Evolutionary conservation across 345 rosid species (phyloP).

Genomic region (Populus euphratica): DNA sequence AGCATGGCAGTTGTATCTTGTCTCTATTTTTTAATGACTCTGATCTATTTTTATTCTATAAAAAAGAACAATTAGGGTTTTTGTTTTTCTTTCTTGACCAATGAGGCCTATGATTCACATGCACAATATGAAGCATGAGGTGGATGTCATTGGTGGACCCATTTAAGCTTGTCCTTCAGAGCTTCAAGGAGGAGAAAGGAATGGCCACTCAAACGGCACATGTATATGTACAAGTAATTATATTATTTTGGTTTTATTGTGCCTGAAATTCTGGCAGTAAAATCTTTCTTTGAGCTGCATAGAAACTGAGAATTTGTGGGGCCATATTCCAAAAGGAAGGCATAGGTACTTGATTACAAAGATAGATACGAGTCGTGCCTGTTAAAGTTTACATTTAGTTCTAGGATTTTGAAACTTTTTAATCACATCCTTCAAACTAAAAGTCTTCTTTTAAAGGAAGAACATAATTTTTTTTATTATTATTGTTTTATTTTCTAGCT

Average conservation of each 20-base stretch:
- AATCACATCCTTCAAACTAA: too few relatives aligned
- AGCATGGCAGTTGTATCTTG: conserved; percentile 3
- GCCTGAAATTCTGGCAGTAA: too few relatives aligned
- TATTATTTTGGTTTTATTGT: too few relatives aligned
- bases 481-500: too few relatives aligned
- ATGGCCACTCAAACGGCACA: too few relatives aligned
- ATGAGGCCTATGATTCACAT: neutral
- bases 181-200: too few relatives aligned
- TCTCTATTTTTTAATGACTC: too few relatives aligned
- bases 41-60: too few relatives aligned
- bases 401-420: neutral
- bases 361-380: neutral
- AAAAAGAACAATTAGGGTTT: neutral
- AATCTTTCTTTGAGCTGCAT: too few relatives aligned
- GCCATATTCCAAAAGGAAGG: neutral
- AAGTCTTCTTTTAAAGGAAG: neutral
- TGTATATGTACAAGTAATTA: too few relatives aligned
- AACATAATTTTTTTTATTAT: too few relatives aligned
- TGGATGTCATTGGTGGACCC: conserved; percentile 3
- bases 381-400: too few relatives aligned
- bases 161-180: neutral
- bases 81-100: neutral
- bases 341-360: neutral
- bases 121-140: neutral
- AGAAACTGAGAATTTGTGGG: neutral